These are phyloP conservation scores for Biscogniauxia sp. DNA, from an alignment of 2,329 filamentous ascomycete species.

Conservation along the genomic window DNA sequence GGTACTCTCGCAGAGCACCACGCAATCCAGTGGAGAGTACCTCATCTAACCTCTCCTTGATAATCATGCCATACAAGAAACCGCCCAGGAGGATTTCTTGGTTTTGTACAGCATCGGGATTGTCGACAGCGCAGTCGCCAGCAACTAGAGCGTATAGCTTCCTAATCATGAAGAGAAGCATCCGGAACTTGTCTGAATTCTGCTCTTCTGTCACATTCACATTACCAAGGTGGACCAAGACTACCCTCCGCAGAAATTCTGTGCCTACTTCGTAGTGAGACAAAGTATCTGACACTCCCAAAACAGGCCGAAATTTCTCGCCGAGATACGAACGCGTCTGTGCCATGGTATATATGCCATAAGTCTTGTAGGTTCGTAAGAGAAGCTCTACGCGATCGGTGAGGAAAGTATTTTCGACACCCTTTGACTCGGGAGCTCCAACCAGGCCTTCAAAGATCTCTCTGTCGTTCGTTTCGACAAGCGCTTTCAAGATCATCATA, in stretches of 20 bases:
- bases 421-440: slow-evolving; percentile 72
- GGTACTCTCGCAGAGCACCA: slow-evolving; percentile 53
- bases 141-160: slow-evolving; percentile 93
- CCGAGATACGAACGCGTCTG: slow-evolving; percentile 86
- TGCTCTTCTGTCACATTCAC: slow-evolving; percentile 79
- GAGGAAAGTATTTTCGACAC: slow-evolving; percentile 84
- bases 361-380: slow-evolving; percentile 88
- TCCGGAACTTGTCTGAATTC: slow-evolving; percentile 87
- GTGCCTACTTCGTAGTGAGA: slow-evolving; percentile 86
- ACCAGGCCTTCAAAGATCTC: slow-evolving; percentile 96
- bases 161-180: slow-evolving; percentile 92
- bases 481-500: slow-evolving; percentile 94
- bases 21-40: slow-evolving; percentile 63
- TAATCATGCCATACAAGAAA: slow-evolving; percentile 89
- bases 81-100: slow-evolving; percentile 93
- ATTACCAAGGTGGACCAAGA: slow-evolving; percentile 88
- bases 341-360: slow-evolving; percentile 75
- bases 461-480: slow-evolving; percentile 92
- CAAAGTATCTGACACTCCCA: slow-evolving; percentile 80
- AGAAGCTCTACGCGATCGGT: slow-evolving; percentile 92
- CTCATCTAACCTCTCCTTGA: slow-evolving; percentile 93
- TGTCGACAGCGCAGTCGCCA: slow-evolving; percentile 89
- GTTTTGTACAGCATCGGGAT: slow-evolving; percentile 94
- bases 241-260: slow-evolving; percentile 86
- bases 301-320: slow-evolving; percentile 83